Conservation (phyloP, 2,329 filamentous ascomycete genomes). For the Ophiosphaerella narmari region DNA sequence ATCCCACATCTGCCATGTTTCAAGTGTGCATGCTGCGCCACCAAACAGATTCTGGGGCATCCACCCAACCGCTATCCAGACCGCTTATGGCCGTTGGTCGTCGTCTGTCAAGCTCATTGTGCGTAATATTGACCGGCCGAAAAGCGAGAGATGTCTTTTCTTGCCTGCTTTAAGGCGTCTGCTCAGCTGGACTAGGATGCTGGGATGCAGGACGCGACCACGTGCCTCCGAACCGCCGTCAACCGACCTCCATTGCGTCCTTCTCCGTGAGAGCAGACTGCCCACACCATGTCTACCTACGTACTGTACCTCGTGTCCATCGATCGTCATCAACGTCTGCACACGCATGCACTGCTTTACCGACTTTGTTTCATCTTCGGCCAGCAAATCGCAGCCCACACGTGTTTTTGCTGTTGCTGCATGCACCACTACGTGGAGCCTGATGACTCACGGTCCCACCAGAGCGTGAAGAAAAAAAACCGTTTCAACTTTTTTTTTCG, state of each 20-base stretch:
- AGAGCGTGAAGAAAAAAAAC: constrained; percentile 9
- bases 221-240: constrained; percentile 23
- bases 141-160: constrained; percentile 16
- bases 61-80: constrained; percentile 17
- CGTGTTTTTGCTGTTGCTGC: constrained; percentile 23
- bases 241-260: constrained; percentile 4
- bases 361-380: constrained; percentile 36
- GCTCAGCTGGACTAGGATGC: constrained; percentile 42
- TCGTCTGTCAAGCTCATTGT: constrained; percentile 9
- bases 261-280: constrained; percentile 1
- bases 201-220: constrained; percentile 14
- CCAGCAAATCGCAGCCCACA: constrained; percentile 13
- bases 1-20: constrained; percentile 37
- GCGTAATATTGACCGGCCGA: constrained; percentile 18
- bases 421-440: constrained; percentile 40
- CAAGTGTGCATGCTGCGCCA: constrained; percentile 43
- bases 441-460: constrained; percentile 37
- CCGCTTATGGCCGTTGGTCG: constrained; percentile 37
- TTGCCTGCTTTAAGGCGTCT: constrained; percentile 11
- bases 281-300: background rate
- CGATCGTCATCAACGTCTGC: constrained; percentile 26
- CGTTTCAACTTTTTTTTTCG: background rate
- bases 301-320: constrained; percentile 2
- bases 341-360: constrained; percentile 23
- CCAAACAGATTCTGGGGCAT: constrained; percentile 28